Evolutionary conservation across 1,284 basidiomycete genomes (phyloP).

Genomic region (Entoloma clypeatum): DNA sequence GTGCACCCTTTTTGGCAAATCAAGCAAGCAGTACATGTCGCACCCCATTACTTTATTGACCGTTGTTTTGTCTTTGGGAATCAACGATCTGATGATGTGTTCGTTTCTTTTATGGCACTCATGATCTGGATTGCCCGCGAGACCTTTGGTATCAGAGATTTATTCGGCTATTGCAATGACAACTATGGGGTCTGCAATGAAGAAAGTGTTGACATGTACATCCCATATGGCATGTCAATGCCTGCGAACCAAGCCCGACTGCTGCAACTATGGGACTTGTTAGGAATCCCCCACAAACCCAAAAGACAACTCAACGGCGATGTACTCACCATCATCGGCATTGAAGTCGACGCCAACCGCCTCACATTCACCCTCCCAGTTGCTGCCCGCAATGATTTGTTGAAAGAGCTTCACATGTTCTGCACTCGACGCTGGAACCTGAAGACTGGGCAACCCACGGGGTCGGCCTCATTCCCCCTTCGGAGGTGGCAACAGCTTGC

Average conservation of each 20-base stretch:
- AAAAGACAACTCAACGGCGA: constrained; percentile 35
- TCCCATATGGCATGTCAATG: constrained; percentile 23
- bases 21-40: constrained; percentile 33
- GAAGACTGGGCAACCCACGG: no score
- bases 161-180: constrained; percentile 36
- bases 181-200: constrained; percentile 24
- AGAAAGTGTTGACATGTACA: constrained; percentile 21
- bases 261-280: constrained; percentile 34
- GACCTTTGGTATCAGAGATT: constrained; percentile 16
- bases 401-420: constrained; percentile 1
- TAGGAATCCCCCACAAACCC: constrained; percentile 35
- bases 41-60: constrained; percentile 24
- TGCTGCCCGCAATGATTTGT: not conserved
- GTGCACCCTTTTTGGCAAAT: constrained; percentile 40
- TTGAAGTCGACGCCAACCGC: constrained; percentile 12
- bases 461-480: constrained; percentile 21
- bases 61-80: constrained; percentile 31
- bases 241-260: constrained; percentile 30
- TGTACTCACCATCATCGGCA: constrained; percentile 20
- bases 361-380: constrained; percentile 9
- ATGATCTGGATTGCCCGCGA: constrained; percentile 31
- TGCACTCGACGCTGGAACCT: not conserved
- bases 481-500: constrained; percentile 27
- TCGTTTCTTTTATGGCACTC: constrained; percentile 26
- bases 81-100: constrained; percentile 22